Conservation (phyloP, 305 asterid species). For the Nicotiana rustica region DNA sequence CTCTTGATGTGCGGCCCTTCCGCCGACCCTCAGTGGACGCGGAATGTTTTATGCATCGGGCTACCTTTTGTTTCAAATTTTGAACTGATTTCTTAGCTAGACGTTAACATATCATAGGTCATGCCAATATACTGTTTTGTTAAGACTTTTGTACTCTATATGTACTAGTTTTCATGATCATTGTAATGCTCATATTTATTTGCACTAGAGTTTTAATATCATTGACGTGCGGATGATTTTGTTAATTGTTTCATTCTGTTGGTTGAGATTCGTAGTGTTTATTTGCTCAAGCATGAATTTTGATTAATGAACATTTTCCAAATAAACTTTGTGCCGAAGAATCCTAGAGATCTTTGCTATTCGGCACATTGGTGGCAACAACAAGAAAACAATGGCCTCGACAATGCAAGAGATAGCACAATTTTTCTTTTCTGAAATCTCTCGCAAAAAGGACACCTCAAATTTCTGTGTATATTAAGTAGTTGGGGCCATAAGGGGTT, state of each 20-base stretch:
- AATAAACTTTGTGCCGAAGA: background rate
- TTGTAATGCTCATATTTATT: slow-evolving; percentile 7
- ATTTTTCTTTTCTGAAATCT: background rate
- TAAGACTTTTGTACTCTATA: background rate
- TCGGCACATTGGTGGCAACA: slow-evolving; percentile 18
- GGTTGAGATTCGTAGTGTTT: background rate
- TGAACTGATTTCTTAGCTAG: background rate
- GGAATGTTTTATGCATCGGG: too few relatives aligned
- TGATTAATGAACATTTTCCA: slow-evolving; percentile 20
- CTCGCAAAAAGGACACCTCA: background rate
- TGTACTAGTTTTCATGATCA: slow-evolving; percentile 2
- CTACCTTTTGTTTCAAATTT: background rate
- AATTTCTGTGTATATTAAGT: slow-evolving; percentile 12
- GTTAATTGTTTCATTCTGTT: background rate
- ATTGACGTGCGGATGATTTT: background rate
- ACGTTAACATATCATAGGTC: background rate
- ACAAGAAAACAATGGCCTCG: background rate
- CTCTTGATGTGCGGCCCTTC: too few relatives aligned
- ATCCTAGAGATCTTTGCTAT: background rate
- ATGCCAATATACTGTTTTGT: background rate
- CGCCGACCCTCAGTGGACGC: too few relatives aligned
- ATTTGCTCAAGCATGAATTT: slow-evolving; percentile 2
- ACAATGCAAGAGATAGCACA: slow-evolving; percentile 5
- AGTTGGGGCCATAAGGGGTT: background rate
- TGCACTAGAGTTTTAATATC: background rate